phyloP scores from a whole-genome alignment of 805 yeast species.

The Lipomyces orientalis region DNA sequence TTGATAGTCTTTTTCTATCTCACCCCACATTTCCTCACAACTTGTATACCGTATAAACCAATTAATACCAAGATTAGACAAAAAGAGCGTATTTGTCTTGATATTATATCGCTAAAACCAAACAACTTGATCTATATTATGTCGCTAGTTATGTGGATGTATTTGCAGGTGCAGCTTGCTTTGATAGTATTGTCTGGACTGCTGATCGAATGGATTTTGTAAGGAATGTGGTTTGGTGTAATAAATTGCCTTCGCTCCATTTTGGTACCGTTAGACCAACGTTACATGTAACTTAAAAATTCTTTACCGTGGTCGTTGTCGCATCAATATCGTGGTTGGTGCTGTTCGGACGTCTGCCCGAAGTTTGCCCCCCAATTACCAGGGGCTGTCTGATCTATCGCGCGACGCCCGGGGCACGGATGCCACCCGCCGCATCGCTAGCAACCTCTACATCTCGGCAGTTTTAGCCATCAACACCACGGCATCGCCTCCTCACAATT shows the following conservation, averaged over 20 bases:
- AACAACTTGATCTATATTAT: background rate
- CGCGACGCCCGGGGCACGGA: background rate
- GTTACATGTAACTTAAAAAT: too few relatives aligned
- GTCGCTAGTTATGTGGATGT: background rate
- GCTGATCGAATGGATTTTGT: background rate
- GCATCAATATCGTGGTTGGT: background rate
- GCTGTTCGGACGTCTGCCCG: background rate
- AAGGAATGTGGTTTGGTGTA: background rate
- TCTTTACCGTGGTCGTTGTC: background rate
- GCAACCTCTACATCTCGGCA: background rate
- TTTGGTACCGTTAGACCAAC: too few relatives aligned
- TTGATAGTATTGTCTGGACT: constrained; percentile 10
- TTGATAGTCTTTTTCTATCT: background rate
- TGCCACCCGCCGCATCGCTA: constrained; percentile 1
- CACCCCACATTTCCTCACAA: background rate
- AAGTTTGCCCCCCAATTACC: background rate
- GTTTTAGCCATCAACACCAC: background rate
- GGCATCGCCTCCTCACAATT: background rate
- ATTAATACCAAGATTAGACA: background rate
- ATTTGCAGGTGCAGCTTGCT: constrained; percentile 4
- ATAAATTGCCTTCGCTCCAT: too few relatives aligned
- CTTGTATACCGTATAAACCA: background rate
- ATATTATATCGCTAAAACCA: background rate
- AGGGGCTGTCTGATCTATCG: background rate
- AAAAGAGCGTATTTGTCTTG: background rate